Base-by-base conservation (phyloP, 2,329 filamentous ascomycete genomes). In the Penicillium verrucosum region DNA sequence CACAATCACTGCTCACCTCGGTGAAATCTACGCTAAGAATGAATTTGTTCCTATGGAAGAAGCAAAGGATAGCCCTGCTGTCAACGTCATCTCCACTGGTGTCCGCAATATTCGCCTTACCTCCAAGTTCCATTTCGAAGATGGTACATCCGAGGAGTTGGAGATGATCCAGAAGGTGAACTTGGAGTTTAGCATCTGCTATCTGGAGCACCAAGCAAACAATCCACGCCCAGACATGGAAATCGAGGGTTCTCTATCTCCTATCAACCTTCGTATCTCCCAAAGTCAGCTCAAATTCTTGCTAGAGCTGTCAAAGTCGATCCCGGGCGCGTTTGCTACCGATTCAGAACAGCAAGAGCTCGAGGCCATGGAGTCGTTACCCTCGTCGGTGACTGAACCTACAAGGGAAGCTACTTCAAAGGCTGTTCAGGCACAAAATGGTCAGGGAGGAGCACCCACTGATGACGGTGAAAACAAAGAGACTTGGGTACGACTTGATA, bases 141-240 rank as follows among this genome's bases (percentile, higher is more conserved):
- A 86, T 2, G 84, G 86, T 34, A 76, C 83, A 55, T 85, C 85
- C 0, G 94, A 99, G 73, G 92, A 96, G 71, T 80, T 99, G 8
- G 91, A 99, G 71, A 89, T 99, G 79, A 96, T 99, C 65, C 92
- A 99, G 68, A 92, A 97, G 65, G 92, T 99, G 12, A 94, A 99
- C 70, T 79, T 99, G 25, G 90, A 89, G 46, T 97, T 99, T 76
- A 90, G 89, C 59, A 87, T 99, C 62, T 95, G 89, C 2, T 93
- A 97, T 73, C 85, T 92, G 0, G 93, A 97, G 70, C 94, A 99
- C 70, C 86, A 85, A 64, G 74, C 84, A 32, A 89, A 89, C 14
- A 80, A 83, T 51, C 87, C 94, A 68, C 84, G 93, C 38, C 94
- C 94, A 0, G 93, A 99, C 68, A 87, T 92, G 48, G 93, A 97